Conservation (phyloP, 306 rosid genomes). For the Macrotyloma uniflorum region DNA sequence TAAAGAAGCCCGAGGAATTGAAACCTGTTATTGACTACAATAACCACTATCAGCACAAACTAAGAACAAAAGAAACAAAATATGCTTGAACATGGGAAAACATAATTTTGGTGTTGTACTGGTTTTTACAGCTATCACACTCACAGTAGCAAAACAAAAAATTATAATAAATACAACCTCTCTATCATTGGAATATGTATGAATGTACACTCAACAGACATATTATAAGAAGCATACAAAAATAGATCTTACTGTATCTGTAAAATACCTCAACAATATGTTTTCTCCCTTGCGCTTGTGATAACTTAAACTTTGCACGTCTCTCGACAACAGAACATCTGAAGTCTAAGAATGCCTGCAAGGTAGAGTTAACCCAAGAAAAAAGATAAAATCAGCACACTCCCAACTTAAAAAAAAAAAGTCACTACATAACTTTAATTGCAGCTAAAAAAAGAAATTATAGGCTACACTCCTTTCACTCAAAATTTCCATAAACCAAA, state of each 20-base stretch:
- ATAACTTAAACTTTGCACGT: constrained; percentile 86
- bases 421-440: not conserved
- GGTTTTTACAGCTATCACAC: not conserved
- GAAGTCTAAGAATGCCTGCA: constrained; percentile 86
- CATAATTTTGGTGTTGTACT: not conserved
- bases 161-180: not conserved
- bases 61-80: not conserved
- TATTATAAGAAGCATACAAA: not conserved
- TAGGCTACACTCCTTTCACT: not conserved
- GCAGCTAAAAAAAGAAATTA: constrained; percentile 8
- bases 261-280: constrained; percentile 84
- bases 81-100: not conserved
- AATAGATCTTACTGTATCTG: not conserved
- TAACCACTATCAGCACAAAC: not conserved
- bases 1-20: constrained; percentile 4
- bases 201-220: not conserved
- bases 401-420: constrained; percentile 1
- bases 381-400: constrained; percentile 9
- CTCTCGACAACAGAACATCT: constrained; percentile 92
- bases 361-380: constrained; percentile 7
- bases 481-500: too few relatives aligned
- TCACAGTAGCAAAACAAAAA: not conserved
- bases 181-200: not conserved
- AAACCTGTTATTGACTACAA: constrained; percentile 2
- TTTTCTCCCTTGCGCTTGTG: constrained; percentile 79